Conservation (phyloP, 257 asterid genomes). For the Primulina tabacum region DNA sequence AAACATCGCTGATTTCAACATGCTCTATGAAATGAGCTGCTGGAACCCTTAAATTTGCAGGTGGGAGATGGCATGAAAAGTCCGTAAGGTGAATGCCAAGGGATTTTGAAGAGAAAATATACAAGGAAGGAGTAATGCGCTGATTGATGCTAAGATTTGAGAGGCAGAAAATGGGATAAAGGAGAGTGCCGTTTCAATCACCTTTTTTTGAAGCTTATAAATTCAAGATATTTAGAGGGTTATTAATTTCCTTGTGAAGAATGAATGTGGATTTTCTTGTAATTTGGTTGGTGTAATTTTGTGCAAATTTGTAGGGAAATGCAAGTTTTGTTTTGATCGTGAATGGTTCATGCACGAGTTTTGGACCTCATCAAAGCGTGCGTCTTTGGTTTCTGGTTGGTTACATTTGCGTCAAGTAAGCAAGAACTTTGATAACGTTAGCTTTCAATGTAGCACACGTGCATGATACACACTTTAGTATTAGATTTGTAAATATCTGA, state of each 20-base stretch:
- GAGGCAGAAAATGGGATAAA: not conserved
- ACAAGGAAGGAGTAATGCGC: constrained; percentile 25
- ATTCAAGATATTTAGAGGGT: too few species aligned
- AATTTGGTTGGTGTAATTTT: not conserved
- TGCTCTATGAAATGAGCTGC: constrained; percentile 37
- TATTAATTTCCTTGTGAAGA: not conserved
- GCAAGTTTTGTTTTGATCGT: not conserved
- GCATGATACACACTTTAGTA: not conserved
- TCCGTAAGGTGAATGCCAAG: constrained; percentile 39
- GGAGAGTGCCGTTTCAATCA: not conserved
- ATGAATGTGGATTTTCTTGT: not conserved
- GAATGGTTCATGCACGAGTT: not conserved
- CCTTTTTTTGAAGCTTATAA: not conserved
- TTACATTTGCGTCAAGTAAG: not conserved
- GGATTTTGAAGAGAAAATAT: constrained; percentile 27
- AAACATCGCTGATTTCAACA: constrained; percentile 10
- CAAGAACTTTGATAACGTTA: not conserved
- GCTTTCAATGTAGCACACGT: not conserved
- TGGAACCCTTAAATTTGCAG: constrained; percentile 37
- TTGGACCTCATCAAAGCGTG: not conserved
- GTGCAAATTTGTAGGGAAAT: not conserved
- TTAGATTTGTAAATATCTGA: too few species aligned
- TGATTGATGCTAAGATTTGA: not conserved
- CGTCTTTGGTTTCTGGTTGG: not conserved
- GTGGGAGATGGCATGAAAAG: constrained; percentile 43